These are phyloP conservation scores for Malassezia brasiliensis DNA, from an alignment of 1,284 basidiomycete genomes.

Conservation along the genomic window DNA sequence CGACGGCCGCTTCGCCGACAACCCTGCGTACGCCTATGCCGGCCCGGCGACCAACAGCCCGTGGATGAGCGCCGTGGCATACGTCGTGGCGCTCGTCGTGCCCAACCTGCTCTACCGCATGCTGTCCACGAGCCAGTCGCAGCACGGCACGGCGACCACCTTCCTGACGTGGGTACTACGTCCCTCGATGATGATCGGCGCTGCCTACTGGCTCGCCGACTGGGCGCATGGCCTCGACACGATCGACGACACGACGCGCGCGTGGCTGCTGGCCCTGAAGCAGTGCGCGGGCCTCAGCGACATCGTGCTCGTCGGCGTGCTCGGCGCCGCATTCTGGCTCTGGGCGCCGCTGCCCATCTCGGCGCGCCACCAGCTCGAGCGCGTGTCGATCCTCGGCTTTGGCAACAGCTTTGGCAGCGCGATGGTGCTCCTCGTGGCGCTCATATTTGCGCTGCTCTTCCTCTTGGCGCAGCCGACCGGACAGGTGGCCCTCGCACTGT, in stretches of 20 bases:
- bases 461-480: slow-evolving; percentile 67
- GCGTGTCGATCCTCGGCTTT: slow-evolving; percentile 61
- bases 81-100: slow-evolving; percentile 23
- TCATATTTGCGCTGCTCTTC: slow-evolving; percentile 60
- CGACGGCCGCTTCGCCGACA: slow-evolving; percentile 17
- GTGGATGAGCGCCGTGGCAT: slow-evolving; percentile 22
- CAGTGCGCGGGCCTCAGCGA: slow-evolving; percentile 22
- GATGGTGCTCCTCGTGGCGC: slow-evolving; percentile 69
- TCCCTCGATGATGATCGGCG: slow-evolving; percentile 29
- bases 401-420: slow-evolving; percentile 81
- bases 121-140: slow-evolving; percentile 25
- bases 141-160: slow-evolving; percentile 25
- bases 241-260: slow-evolving; percentile 8
- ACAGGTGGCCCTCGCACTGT: slow-evolving; percentile 64
- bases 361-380: slow-evolving; percentile 17
- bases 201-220: slow-evolving; percentile 38
- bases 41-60: slow-evolving; percentile 26
- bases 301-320: slow-evolving; percentile 17
- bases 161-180: slow-evolving; percentile 33
- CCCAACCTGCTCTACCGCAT: slow-evolving; percentile 20
- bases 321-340: slow-evolving; percentile 29
- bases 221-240: slow-evolving; percentile 20
- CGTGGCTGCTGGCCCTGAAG: slow-evolving; percentile 24
- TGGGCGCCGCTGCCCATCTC: slow-evolving; percentile 41
- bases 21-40: slow-evolving; percentile 15